Base-by-base conservation (phyloP, 768 basidiomycete species). In the Termitomyces eurrhizus region DNA sequence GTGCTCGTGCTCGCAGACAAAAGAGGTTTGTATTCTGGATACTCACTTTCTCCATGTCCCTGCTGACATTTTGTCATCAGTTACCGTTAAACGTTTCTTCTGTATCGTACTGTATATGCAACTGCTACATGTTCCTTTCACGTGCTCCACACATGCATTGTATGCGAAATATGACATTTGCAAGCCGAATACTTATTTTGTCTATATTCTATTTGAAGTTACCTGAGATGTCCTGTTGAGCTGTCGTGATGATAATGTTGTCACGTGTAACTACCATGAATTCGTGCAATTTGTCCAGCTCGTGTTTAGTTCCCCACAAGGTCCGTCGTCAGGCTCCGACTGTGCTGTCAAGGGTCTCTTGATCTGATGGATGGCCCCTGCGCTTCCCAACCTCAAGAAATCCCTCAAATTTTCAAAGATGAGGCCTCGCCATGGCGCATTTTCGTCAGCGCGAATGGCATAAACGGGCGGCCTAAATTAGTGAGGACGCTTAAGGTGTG, bases 1-100 rank as follows among this genome's bases (percentile, higher is more conserved):
- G 95, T 88, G 95, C 95, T 66, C 93, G 95, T 85, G 94, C 95
- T 61, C 92, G 95, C 81, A 89, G 95, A 78, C 95, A 97, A 83
- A 97, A 96, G 85, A 92, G 89, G 93, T 94, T 26, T 69, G 36
- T 29, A 13, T 60, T 45, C 41, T 48, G 48, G 42, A n/a, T n/a
- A 49, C 18, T 51, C 36, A 2, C 46, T 24, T 55, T 33, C 41
- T 7, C 49, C 26, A 12, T 21, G 50, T 16, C 52, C 35, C 26
- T 58, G 11, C 57, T 68, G 32, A 42, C 67, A 67, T 24, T 51
- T 48, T 26, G 37, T 44, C 24, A 59, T 44, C 77, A 93, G 91
- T 85, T 93, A 93, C 83, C 90, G 90, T 83, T 90, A 80, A 84
- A 73, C 65, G 69, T 66, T 24, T 58, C 64, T 57, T 64, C 65